Percentiles rank a stretch among this genome's conserved stretches.
These are phyloP conservation scores for Scheffersomyces quercinus DNA, from an alignment of 1,139 yeast genomes.

Conservation along the genomic window DNA sequence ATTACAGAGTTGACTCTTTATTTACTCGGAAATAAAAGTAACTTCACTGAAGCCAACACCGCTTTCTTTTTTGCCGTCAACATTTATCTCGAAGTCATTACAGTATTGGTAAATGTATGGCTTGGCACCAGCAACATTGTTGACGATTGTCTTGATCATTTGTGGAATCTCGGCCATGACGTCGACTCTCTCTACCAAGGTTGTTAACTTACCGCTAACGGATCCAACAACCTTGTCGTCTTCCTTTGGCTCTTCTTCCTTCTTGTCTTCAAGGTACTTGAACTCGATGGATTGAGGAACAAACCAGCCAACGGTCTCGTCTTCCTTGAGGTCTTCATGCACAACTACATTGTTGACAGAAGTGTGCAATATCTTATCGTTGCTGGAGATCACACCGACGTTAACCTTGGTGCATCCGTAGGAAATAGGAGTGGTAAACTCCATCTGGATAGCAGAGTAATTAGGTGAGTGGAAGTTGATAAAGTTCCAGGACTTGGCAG, in stretches of 20 bases:
- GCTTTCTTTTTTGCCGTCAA: slow-evolving; percentile 46
- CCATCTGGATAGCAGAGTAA: slow-evolving; percentile 83
- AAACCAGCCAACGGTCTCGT: slow-evolving; percentile 90
- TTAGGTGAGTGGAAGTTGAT: slow-evolving; percentile 81
- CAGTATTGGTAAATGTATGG: slow-evolving; percentile 93
- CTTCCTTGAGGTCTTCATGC: slow-evolving; percentile 61
- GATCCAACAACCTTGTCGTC: slow-evolving; percentile 36
- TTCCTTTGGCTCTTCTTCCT: slow-evolving; percentile 27
- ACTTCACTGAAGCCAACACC: slow-evolving; percentile 83
- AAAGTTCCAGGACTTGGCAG: slow-evolving; percentile 96
- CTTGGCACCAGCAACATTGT: slow-evolving; percentile 92
- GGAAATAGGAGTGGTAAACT: slow-evolving; percentile 89
- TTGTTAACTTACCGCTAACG: slow-evolving; percentile 55
- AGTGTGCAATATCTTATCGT: slow-evolving; percentile 64
- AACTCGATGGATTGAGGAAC: slow-evolving; percentile 73
- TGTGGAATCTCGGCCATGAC: slow-evolving; percentile 97
- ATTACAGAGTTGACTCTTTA: too few species aligned
- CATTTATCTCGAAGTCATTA: slow-evolving; percentile 48
- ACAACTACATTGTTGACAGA: slow-evolving; percentile 65
- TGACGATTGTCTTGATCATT: slow-evolving; percentile 88
- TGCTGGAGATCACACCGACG: slow-evolving; percentile 69
- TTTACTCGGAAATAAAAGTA: slow-evolving; percentile 63
- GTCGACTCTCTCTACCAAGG: slow-evolving; percentile 85
- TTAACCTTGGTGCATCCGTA: slow-evolving; percentile 83
- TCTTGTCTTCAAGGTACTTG: slow-evolving; percentile 49